A percentile compares a stretch with the other conserved stretches of the same genome.
phyloP scores from a whole-genome alignment of 176 grass and related monocot species.

The Stipa capillata region DNA sequence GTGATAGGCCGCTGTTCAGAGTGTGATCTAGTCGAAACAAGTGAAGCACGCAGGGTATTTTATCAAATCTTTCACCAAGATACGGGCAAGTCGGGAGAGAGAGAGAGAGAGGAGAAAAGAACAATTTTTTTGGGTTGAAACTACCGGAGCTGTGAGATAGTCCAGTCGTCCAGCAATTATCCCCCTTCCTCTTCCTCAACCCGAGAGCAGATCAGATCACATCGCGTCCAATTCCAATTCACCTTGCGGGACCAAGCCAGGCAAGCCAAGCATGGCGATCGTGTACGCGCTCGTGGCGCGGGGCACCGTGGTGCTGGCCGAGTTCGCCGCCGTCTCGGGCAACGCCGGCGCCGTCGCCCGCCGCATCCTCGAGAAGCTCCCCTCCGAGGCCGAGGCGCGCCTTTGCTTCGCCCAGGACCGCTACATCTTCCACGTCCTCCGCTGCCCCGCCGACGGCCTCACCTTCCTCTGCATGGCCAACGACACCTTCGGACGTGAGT shows the following conservation, averaged over 20 bases:
- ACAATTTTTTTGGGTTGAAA: no score
- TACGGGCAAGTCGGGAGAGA: neutral
- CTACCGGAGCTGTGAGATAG: no score
- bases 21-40: no score
- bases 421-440: slow-evolving; percentile 95
- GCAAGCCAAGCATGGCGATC: slow-evolving; percentile 51
- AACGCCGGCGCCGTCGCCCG: slow-evolving; percentile 75
- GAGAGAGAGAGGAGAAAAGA: neutral
- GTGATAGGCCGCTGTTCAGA: no score
- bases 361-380: slow-evolving; percentile 86
- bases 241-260: neutral
- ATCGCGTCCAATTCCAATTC: neutral
- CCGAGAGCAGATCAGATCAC: neutral
- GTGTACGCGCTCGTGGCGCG: slow-evolving; percentile 79
- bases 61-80: no score
- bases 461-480: slow-evolving; percentile 97
- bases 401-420: slow-evolving; percentile 93
- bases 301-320: slow-evolving; percentile 79
- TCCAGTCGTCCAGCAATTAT: no score
- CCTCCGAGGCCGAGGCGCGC: slow-evolving; percentile 52
- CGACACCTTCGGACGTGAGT: slow-evolving; percentile 82
- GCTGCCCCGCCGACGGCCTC: slow-evolving; percentile 46
- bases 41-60: no score
- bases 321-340: slow-evolving; percentile 77
- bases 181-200: neutral